phyloP scores from a whole-genome alignment of 192 early-diverging fungal genomes.

The Coemansia sp. region DNA sequence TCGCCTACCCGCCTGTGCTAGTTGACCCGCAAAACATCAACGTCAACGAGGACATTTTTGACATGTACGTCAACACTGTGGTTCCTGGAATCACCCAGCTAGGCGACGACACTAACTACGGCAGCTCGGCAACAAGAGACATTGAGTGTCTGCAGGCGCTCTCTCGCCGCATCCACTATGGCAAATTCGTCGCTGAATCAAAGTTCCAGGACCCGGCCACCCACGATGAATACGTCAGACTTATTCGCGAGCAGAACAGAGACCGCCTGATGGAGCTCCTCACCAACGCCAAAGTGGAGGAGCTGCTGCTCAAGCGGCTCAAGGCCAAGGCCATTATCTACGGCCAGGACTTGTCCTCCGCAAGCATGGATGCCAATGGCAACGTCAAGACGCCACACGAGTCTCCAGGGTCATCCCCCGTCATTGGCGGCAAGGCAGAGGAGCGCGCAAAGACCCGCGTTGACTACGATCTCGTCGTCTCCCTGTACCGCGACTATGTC shows the following conservation, averaged over 20 bases:
- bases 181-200: conserved; percentile 95
- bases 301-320: conserved; percentile 74
- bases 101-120: conserved; percentile 90
- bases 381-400: background rate
- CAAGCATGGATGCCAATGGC: conserved; percentile 30
- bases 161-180: conserved; percentile 93
- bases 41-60: conserved; percentile 79
- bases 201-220: conserved; percentile 83
- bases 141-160: conserved; percentile 89
- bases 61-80: conserved; percentile 80
- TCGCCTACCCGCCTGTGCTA: conserved; percentile 76
- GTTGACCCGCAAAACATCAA: conserved; percentile 78
- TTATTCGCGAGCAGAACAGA: conserved; percentile 72
- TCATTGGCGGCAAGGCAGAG: conserved; percentile 32
- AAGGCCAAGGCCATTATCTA: conserved; percentile 89
- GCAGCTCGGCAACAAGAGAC: conserved; percentile 90
- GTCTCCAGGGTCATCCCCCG: background rate
- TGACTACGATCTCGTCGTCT: conserved; percentile 78
- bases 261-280: conserved; percentile 79
- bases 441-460: conserved; percentile 57
- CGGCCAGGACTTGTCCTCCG: conserved; percentile 75
- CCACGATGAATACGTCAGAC: conserved; percentile 73
- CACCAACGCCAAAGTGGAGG: conserved; percentile 87
- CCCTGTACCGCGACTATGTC: conserved; percentile 91
- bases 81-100: conserved; percentile 68